Percentiles rank a stretch among this genome's conserved stretches.
Conservation (phyloP, 2,329 filamentous ascomycete species). For the Tolypocladium pustulatum region DNA sequence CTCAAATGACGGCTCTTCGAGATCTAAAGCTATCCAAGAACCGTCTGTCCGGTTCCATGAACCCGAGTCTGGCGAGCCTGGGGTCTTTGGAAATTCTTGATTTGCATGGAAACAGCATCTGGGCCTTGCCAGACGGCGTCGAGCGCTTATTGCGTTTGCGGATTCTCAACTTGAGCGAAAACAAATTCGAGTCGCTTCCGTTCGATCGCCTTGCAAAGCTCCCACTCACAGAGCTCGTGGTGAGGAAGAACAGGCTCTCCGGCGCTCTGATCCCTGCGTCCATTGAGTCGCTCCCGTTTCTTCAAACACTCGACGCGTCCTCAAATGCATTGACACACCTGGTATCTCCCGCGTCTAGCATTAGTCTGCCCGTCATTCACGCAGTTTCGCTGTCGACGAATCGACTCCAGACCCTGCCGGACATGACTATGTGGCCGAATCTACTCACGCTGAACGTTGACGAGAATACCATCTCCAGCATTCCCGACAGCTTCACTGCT, state of each 20-base stretch:
- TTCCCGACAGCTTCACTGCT: conserved; percentile 67
- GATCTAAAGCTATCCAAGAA: conserved; percentile 80
- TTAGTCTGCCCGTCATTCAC: conserved; percentile 63
- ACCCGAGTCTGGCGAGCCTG: conserved; percentile 52
- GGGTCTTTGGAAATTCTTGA: conserved; percentile 69
- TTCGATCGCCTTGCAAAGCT: conserved; percentile 58
- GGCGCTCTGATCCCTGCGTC: conserved; percentile 59
- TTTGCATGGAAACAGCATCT: conserved; percentile 69
- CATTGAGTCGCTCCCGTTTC: conserved; percentile 44
- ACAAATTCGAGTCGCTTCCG: conserved; percentile 61
- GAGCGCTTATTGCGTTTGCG: conserved; percentile 59
- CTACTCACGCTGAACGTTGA: conserved; percentile 67
- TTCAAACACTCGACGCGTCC: conserved; percentile 71
- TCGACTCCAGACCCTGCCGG: conserved; percentile 60
- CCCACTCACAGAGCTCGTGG: conserved; percentile 62
- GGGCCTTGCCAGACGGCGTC: conserved; percentile 56
- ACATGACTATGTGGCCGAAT: conserved; percentile 62
- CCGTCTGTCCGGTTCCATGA: conserved; percentile 56
- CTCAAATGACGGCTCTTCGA: conserved; percentile 59
- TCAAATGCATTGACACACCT: conserved; percentile 60
- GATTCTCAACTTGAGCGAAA: conserved; percentile 70
- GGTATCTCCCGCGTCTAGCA: conserved; percentile 26
- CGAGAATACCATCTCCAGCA: conserved; percentile 65
- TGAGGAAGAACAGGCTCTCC: conserved; percentile 67
- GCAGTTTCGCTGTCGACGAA: conserved; percentile 74